Evolutionary conservation across 2,329 filamentous ascomycete genomes (phyloP), one percentile per base, ranked within the genome.

Genomic region (Orbilia ellipsospora): DNA sequence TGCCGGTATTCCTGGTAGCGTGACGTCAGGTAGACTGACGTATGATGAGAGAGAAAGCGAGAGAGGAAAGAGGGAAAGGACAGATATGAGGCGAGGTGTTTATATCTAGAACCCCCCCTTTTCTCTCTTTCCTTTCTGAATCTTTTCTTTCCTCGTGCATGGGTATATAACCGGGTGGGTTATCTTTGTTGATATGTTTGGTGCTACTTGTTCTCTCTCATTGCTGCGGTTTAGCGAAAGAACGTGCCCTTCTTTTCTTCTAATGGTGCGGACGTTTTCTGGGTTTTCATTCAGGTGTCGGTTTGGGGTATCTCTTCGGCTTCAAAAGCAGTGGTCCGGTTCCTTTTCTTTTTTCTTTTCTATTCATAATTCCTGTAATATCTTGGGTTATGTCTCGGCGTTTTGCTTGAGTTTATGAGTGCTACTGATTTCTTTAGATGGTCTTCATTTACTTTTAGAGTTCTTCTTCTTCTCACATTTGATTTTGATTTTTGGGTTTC

Each of bases 181-280:
- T 59, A n/a, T 44, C 56, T 64, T 63, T 36, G 54, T 60, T 68
- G 72, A 69, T 67, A 40, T 45, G 68, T 69, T 62, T 45, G 59
- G 48, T 54, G 60, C 63, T 62, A 10, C 40, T 68, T 65, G 57
- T 55, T 69, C 55, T 63, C 69, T 69, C 55, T 63, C 69, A 61
- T 67, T 75, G 52, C 64, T 75, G 72, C 72, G 59, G 60, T 69
- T 72, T 69, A 75, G 72, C 72, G 72, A 75, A 69, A 75, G 64
- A 75, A 62, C 65, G 51, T 64, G 54, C 59, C 60, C 23, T 72
- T 72, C 44, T 16, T 59, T 52, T 68, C 40, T 52, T 68, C 40
- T 60, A 8, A 26, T 52, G 55, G 52, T 50, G 23, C 42, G 31
- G 15, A 36, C 8, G 5, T 36, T 59, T 67, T 50, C 61, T 26